Evolutionary conservation across 2,329 filamentous ascomycete species (phyloP), one percentile per base, ranked within the genome.

Genomic region (Periconia digitata): DNA sequence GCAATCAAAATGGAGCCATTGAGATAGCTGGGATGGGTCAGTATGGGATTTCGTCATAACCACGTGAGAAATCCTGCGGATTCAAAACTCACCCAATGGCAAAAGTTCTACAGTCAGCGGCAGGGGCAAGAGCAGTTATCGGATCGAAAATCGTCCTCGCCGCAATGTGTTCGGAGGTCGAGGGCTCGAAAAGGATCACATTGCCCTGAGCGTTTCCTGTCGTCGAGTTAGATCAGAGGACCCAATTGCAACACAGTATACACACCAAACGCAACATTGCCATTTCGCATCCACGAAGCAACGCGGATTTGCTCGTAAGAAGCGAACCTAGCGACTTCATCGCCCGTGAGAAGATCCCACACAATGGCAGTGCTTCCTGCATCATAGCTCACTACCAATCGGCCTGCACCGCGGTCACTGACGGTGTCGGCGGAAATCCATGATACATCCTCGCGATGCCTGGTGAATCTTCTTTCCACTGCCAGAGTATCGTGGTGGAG

Each of bases 261-360:
- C 85, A 72, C 79, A 96, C 92, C 94, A 77, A 97, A 97, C 32
- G 90, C 92, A 58, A 99, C 86, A 74, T 96, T 95, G 46, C 94
- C 94, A 74, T 96, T 96, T 38, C 87, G 83, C 92, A 99, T 96
- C 90, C 94, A 99, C 12, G 89, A 81, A 32, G 92, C 92, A 23
- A 90, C 86, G 18, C 85, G 86, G 54, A 97, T 81, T 57, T 89
- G 84, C 64, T 95, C 90, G 65, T 95, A 96, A 0, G 92, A 94
- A 20, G 87, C 86, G 74, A 97, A 97, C n/a, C 92, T 83, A 34
- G 92, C 86, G 49, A 96, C 82, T 72, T 96, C 91, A 50, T 91
- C 85, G 41, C 94, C 94, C 0, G 90, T 95, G 75, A 95, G 85
- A 51, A 96, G 79, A 73, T 99, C 92, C 94, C 94, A 99, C 7